These are phyloP conservation scores for Backusella tuberculispora DNA, from an alignment of 192 early-diverging fungal species.

Conservation along the genomic window DNA sequence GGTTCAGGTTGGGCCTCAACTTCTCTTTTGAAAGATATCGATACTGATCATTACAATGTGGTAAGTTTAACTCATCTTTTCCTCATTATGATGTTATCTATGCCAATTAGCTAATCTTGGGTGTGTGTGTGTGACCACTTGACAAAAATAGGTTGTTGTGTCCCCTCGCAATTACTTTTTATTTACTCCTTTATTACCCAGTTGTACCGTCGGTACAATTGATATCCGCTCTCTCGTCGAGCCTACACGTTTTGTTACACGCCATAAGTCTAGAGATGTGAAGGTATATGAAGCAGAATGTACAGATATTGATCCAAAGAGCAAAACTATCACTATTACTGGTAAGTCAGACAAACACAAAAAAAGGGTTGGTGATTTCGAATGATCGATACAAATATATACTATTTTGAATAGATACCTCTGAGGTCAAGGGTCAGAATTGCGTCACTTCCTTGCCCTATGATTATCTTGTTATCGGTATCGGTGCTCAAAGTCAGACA, in stretches of 20 bases:
- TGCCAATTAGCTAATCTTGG: background rate
- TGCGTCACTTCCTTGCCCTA: constrained; percentile 63
- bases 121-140: background rate
- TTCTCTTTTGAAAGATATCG: constrained; percentile 41
- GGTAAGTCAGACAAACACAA: constrained; percentile 48
- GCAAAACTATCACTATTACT: constrained; percentile 75
- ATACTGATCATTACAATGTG: constrained; percentile 45
- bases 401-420: constrained; percentile 53
- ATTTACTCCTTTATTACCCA: constrained; percentile 72
- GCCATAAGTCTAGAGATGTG: constrained; percentile 84
- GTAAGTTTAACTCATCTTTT: constrained; percentile 12
- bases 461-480: constrained; percentile 77
- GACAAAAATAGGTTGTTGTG: constrained; percentile 50
- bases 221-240: constrained; percentile 87
- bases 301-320: constrained; percentile 80
- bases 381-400: background rate
- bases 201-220: constrained; percentile 85
- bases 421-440: constrained; percentile 67
- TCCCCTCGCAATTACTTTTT: constrained; percentile 91
- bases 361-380: constrained; percentile 26
- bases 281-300: constrained; percentile 90
- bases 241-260: constrained; percentile 83
- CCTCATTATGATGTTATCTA: background rate
- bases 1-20: constrained; percentile 47
- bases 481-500: constrained; percentile 78